A percentile compares a stretch with the other conserved stretches of the same genome.
phyloP scores from a whole-genome alignment of 176 grass and related monocot species.

The Calamus simplicifolius region DNA sequence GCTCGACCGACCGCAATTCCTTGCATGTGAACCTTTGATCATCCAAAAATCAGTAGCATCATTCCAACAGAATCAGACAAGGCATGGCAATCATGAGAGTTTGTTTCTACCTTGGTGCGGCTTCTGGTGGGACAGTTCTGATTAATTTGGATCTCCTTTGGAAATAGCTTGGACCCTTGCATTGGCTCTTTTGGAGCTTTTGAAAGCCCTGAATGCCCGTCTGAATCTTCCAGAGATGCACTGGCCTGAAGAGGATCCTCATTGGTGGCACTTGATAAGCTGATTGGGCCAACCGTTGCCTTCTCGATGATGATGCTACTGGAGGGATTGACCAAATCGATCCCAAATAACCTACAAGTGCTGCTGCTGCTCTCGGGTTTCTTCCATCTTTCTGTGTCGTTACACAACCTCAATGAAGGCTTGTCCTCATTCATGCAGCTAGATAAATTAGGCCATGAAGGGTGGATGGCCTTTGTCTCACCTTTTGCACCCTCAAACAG shows the following conservation, averaged over 20 bases:
- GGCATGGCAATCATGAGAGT: background rate
- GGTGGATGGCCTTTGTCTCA: background rate
- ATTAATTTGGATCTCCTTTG: constrained; percentile 34
- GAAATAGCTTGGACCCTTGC: constrained; percentile 10
- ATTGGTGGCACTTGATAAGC: background rate
- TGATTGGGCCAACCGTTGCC: background rate
- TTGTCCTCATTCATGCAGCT: constrained; percentile 19
- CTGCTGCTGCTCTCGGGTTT: background rate
- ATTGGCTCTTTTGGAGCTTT: constrained; percentile 10
- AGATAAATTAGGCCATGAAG: constrained; percentile 17
- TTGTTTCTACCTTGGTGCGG: constrained; percentile 30
- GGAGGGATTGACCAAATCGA: constrained; percentile 14
- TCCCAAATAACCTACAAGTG: constrained; percentile 10
- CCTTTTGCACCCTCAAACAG: constrained; percentile 16
- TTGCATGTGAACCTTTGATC: constrained; percentile 80
- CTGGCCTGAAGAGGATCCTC: constrained; percentile 13
- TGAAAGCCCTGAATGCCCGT: constrained; percentile 14
- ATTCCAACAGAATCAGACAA: background rate
- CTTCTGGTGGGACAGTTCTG: constrained; percentile 23
- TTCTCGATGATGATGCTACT: background rate
- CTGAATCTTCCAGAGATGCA: constrained; percentile 13
- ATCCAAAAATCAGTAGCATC: background rate
- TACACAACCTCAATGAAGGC: background rate
- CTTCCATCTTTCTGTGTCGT: background rate
- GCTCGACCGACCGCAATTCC: constrained; percentile 71